These are phyloP conservation scores for Coprinellus aureogranulatus DNA, from an alignment of 768 basidiomycete species.

Conservation along the genomic window DNA sequence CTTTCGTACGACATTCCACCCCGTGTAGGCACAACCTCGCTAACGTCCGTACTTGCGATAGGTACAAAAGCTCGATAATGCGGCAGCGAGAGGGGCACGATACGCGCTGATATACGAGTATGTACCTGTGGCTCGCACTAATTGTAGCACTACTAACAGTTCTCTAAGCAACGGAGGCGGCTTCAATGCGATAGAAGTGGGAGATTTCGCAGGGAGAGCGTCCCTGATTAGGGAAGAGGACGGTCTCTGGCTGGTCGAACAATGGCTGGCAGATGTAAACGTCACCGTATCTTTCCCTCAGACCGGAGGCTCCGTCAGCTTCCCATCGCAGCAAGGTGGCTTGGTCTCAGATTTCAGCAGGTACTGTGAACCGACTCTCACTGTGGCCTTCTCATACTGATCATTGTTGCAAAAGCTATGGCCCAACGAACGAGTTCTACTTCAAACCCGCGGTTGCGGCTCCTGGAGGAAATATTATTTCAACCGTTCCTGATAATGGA, in stretches of 20 bases:
- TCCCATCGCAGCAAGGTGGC: constrained; percentile 51
- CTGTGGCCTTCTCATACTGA: not conserved
- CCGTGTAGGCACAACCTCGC: too few relatives aligned
- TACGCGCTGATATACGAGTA: constrained; percentile 55
- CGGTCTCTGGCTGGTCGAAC: constrained; percentile 50
- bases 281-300: constrained; percentile 49
- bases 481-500: constrained; percentile 36
- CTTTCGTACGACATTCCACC: constrained; percentile 33
- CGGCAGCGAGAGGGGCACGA: constrained; percentile 49
- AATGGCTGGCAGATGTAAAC: constrained; percentile 41
- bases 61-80: constrained; percentile 46
- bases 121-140: constrained; percentile 13
- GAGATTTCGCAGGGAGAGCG: constrained; percentile 39
- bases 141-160: not conserved
- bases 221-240: constrained; percentile 52
- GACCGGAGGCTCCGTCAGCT: constrained; percentile 37
- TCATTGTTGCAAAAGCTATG: constrained; percentile 36
- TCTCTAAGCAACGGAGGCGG: constrained; percentile 44
- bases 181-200: constrained; percentile 41
- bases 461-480: constrained; percentile 49
- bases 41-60: too few relatives aligned
- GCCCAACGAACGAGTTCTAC: constrained; percentile 58
- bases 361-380: constrained; percentile 9
- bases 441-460: constrained; percentile 50
- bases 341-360: constrained; percentile 53